Conservation (phyloP, 352 stramenopile species). For the Thalassiosira delicatula region DNA sequence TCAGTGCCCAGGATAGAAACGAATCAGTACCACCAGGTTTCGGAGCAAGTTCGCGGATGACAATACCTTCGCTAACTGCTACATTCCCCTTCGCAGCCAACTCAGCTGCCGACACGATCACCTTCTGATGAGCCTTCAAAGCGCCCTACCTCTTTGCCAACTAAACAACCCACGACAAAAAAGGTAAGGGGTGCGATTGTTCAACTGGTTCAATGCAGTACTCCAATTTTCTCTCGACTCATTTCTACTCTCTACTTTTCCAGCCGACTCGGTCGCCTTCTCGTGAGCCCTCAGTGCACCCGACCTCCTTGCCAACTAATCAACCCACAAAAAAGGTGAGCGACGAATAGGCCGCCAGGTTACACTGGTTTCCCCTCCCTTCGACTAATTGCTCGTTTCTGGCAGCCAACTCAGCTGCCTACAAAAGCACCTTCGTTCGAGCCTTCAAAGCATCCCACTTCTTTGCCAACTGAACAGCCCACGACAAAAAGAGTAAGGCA, state of each 20-base stretch:
- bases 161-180: not conserved
- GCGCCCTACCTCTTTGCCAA: not conserved
- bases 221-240: not conserved
- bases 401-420: slow-evolving; percentile 2
- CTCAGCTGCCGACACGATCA: not conserved
- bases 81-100: not conserved
- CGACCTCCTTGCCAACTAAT: not conserved
- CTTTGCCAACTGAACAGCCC: slow-evolving; percentile 1
- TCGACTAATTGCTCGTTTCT: not conserved
- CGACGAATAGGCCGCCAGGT: not conserved
- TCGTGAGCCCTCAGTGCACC: not conserved
- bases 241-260: not conserved
- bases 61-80: too few relatives aligned
- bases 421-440: not conserved
- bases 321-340: slow-evolving; percentile 15
- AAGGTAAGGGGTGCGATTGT: not conserved
- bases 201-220: not conserved
- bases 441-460: not conserved
- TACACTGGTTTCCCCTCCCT: not conserved
- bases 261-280: too few relatives aligned
- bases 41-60: too few relatives aligned
- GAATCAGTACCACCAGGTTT: too few relatives aligned
- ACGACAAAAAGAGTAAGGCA: too few relatives aligned
- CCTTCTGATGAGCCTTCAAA: slow-evolving; percentile 17
- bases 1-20: too few relatives aligned